Conservation (phyloP, 2,329 filamentous ascomycete species). For the Penicillium occitanis region DNA sequence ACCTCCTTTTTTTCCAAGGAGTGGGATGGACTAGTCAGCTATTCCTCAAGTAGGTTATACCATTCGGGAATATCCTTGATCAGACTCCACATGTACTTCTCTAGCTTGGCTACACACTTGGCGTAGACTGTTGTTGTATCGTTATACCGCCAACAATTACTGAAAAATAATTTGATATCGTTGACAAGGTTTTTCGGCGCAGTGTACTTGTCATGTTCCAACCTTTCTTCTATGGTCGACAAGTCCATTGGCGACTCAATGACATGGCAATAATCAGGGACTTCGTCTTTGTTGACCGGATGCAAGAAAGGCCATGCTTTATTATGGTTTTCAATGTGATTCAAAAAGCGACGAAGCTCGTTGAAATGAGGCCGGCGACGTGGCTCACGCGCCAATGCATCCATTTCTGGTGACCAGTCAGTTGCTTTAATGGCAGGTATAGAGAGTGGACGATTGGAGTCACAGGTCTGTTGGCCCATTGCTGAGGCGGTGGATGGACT, state of each 20-base stretch:
- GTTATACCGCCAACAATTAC: conserved; percentile 95
- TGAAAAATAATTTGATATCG: conserved; percentile 85
- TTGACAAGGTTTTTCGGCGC: conserved; percentile 88
- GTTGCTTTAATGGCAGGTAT: conserved; percentile 87
- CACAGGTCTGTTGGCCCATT: conserved; percentile 72
- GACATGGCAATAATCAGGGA: conserved; percentile 96
- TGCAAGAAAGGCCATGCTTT: conserved; percentile 92
- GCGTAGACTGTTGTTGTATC: conserved; percentile 92
- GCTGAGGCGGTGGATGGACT: conserved; percentile 77
- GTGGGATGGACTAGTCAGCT: background rate
- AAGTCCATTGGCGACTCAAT: conserved; percentile 98
- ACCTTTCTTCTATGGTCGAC: conserved; percentile 90
- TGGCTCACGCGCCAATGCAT: conserved; percentile 89
- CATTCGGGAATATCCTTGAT: conserved; percentile 91
- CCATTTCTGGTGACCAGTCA: conserved; percentile 97
- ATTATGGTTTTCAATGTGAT: conserved; percentile 90
- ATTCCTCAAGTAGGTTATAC: conserved; percentile 44
- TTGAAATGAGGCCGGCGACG: conserved; percentile 96
- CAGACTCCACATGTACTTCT: conserved; percentile 92
- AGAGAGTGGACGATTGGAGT: conserved; percentile 72
- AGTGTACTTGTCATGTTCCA: conserved; percentile 88
- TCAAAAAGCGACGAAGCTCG: conserved; percentile 85
- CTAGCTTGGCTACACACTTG: conserved; percentile 90
- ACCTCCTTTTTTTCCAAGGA: no score
- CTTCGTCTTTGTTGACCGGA: conserved; percentile 92